Evolutionary conservation across 176 grass and related monocot genomes (phyloP).

Genomic region (Typha latifolia): DNA sequence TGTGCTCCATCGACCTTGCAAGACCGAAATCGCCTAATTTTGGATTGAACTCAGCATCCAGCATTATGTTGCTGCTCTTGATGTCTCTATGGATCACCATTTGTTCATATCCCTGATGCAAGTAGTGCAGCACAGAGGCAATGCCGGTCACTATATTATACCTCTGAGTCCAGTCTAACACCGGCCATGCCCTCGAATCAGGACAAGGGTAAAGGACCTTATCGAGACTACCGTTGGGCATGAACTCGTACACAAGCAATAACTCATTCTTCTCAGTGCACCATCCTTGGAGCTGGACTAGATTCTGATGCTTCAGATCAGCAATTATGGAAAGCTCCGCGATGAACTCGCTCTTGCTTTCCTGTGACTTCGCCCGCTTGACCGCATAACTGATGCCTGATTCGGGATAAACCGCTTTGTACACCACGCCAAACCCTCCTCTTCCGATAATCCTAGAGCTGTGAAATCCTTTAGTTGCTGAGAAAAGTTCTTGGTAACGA

Average conservation of each 20-base stretch:
- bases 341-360: conserved; percentile 34
- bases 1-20: conserved; percentile 36
- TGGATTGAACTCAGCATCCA: conserved; percentile 31
- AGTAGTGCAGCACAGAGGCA: conserved; percentile 26
- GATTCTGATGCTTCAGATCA: conserved; percentile 40
- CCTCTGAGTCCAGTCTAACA: conserved; percentile 26
- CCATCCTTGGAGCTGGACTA: conserved; percentile 47
- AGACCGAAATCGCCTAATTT: conserved; percentile 39
- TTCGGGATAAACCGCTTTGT: conserved; percentile 24
- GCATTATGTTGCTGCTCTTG: conserved; percentile 46
- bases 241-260: conserved; percentile 48
- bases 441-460: conserved; percentile 31
- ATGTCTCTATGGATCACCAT: conserved; percentile 58
- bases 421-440: conserved; percentile 36
- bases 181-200: not conserved
- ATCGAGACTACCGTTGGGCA: conserved; percentile 43
- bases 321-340: conserved; percentile 39
- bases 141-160: conserved; percentile 43
- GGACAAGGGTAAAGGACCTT: conserved; percentile 31
- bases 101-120: conserved; percentile 38
- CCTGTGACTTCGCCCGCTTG: conserved; percentile 32
- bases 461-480: conserved; percentile 32
- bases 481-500: conserved; percentile 33
- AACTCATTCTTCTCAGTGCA: conserved; percentile 38
- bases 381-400: conserved; percentile 33